Conservation (phyloP, 2,329 filamentous ascomycete genomes). For the Fusarium protoensiforme region DNA sequence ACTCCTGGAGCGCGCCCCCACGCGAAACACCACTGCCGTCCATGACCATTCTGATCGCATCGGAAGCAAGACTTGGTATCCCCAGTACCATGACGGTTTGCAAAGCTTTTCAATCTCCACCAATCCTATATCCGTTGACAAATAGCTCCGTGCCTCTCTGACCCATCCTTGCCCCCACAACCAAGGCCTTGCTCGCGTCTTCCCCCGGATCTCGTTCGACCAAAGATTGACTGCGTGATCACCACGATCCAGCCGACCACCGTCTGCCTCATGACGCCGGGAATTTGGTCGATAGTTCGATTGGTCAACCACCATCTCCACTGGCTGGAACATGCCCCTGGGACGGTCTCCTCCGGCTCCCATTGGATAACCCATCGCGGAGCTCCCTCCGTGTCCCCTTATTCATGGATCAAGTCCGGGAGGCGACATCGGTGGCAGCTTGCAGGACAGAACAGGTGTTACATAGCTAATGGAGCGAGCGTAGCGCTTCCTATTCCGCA, state of each 20-base stretch:
- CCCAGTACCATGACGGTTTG: neutral
- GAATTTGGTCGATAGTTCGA: no score
- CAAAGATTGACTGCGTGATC: conserved; percentile 31
- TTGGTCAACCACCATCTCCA: no score
- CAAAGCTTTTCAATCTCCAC: neutral
- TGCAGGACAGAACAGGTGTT: no score
- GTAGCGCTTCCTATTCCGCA: no score
- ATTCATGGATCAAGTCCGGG: no score
- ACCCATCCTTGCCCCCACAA: conserved; percentile 30
- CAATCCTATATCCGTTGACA: conserved; percentile 7
- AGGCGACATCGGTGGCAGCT: no score
- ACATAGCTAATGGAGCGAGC: no score
- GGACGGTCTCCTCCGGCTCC: no score
- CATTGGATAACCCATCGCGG: no score
- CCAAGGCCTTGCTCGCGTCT: conserved; percentile 7
- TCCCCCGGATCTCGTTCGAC: conserved; percentile 17
- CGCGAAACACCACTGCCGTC: neutral
- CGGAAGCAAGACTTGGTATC: neutral
- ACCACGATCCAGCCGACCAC: conserved; percentile 29
- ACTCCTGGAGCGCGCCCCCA: neutral
- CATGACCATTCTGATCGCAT: neutral
- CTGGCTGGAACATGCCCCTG: neutral
- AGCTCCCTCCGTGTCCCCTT: no score
- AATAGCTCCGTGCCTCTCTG: conserved; percentile 22
- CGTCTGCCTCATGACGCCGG: conserved; percentile 16